A percentile compares a stretch with the other conserved stretches of the same genome.
Conservation (phyloP, 208 protist species). For the Tritrichomonas musculus region DNA sequence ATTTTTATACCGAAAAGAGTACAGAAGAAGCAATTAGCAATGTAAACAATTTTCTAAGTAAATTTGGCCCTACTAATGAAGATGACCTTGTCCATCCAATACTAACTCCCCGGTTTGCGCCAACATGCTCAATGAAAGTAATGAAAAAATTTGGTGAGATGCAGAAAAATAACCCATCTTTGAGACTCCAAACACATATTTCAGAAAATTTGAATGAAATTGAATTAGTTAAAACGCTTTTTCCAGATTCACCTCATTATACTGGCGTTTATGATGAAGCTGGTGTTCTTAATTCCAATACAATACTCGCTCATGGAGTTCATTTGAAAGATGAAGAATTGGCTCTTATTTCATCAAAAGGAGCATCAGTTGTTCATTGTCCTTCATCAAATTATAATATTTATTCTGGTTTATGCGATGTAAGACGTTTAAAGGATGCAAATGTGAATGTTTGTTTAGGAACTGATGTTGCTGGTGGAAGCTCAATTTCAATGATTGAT, state of each 20-base stretch:
- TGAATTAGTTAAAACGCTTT: constrained; percentile 40
- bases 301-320: constrained; percentile 73
- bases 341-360: constrained; percentile 56
- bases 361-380: constrained; percentile 70
- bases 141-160: constrained; percentile 67
- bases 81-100: constrained; percentile 56
- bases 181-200: constrained; percentile 71
- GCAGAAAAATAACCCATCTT: constrained; percentile 52
- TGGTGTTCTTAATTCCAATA: constrained; percentile 64
- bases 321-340: constrained; percentile 70
- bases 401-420: constrained; percentile 54
- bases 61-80: background rate
- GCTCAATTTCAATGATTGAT: constrained; percentile 67
- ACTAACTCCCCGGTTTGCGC: constrained; percentile 79
- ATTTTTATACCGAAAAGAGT: constrained; percentile 71
- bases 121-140: constrained; percentile 66
- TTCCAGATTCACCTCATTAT: constrained; percentile 54
- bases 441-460: constrained; percentile 73
- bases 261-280: constrained; percentile 65
- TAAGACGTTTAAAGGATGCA: background rate
- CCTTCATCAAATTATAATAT: constrained; percentile 78
- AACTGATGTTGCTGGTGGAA: constrained; percentile 79
- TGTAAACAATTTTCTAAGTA: too few relatives aligned
- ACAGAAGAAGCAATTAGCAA: constrained; percentile 50
- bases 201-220: constrained; percentile 65